Conservation (phyloP, 1,284 basidiomycete species). For the Microstroma glucosiphilum region DNA sequence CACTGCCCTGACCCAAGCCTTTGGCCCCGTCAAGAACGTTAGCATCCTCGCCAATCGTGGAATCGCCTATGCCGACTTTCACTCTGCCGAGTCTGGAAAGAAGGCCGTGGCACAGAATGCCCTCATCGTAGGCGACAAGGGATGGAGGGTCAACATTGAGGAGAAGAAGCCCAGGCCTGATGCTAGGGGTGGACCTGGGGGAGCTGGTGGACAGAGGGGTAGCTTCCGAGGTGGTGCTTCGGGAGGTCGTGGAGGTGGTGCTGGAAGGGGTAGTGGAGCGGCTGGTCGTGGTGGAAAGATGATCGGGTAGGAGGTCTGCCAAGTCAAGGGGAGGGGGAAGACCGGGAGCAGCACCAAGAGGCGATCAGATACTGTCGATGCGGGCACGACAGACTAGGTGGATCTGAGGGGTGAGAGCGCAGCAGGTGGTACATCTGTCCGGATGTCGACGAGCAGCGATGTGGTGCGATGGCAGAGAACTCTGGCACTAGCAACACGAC, state of each 20-base stretch:
- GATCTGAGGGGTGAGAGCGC: too few species aligned
- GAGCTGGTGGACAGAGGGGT: conserved; percentile 48
- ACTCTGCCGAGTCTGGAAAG: conserved; percentile 68
- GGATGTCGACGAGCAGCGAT: too few species aligned
- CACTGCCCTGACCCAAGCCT: conserved; percentile 62
- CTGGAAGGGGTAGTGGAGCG: conserved; percentile 5
- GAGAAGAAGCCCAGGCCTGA: conserved; percentile 81
- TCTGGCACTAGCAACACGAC: too few species aligned
- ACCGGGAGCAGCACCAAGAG: too few species aligned
- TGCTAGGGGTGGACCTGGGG: conserved; percentile 55
- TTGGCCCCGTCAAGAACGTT: conserved; percentile 79
- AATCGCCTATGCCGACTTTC: conserved; percentile 91
- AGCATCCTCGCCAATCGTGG: conserved; percentile 82
- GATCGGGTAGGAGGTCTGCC: too few species aligned
- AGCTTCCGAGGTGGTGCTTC: not conserved
- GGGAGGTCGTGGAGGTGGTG: conserved; percentile 15
- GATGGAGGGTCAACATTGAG: conserved; percentile 69
- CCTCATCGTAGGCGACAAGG: conserved; percentile 63
- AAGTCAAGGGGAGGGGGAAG: too few species aligned
- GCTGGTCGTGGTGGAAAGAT: conserved; percentile 10
- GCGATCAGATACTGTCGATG: too few species aligned
- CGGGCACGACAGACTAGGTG: too few species aligned
- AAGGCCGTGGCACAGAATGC: conserved; percentile 86
- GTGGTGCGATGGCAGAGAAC: too few species aligned
- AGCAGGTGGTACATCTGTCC: too few species aligned